Base-by-base conservation (phyloP, 1,284 basidiomycete genomes). In the Ceratobasidium sp. region DNA sequence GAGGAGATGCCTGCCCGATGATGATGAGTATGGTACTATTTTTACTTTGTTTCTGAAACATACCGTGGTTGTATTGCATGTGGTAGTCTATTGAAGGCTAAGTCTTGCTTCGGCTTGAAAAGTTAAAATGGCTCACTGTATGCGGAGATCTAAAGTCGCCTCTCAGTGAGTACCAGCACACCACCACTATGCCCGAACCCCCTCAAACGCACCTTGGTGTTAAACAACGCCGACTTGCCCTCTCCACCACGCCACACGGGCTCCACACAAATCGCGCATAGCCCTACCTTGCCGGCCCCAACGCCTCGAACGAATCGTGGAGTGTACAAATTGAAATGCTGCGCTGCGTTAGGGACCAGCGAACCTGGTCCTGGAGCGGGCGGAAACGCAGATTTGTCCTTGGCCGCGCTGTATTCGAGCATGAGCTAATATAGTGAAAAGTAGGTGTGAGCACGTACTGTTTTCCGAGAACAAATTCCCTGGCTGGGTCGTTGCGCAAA, bases 241-340 rank as follows among this genome's bases (percentile, higher is more conserved):
- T 86, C 86, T 0, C 92, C 91, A 0, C 91, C 91, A 13, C 91
- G 84, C 49, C 81, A 82, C 7, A 78, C 79, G 38, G 82, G 78
- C 80, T 94, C 92, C 52, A 87, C 80, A 78, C 93, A 94, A 52
- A 94, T 86, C 0, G 92, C 91, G 77, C 93, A 94, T 35, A 93
- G 77, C 0, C 92, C 93, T 0, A 89, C 85, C 81, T 94, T 94
- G 13, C 87, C 84, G 0, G 81, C 80, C 4, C 91, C 91, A 50
- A 83, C 84, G 11, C 92, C 93, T 77, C 87, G 88, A 55, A 92
- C 89, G 76, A 91, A 91, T 8, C 92, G 85, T 6, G 92, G 91
- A 0, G 89, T 92, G 78, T 94, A 94, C 18, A 94, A 81, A 78
- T 94, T 92, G 32, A 72, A 52, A n/a, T 62, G 47, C 1, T 23